Base-by-base conservation (phyloP, 305 asterid species). In the Andrographis paniculata region DNA sequence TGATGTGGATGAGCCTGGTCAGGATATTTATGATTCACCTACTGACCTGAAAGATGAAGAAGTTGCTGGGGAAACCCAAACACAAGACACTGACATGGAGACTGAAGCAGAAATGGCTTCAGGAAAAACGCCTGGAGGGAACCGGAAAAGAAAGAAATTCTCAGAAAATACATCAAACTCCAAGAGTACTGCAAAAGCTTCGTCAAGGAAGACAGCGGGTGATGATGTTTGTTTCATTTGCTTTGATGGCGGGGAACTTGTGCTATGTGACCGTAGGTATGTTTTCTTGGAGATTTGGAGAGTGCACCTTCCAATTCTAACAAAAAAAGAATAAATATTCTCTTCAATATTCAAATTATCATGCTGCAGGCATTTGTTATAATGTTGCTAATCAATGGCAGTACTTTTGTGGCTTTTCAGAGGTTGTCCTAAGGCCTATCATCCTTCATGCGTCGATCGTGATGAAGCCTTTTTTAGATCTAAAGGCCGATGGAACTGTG, bases 211-310 rank as follows among this genome's bases (percentile, higher is more conserved):
- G 76, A 49, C 64, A 1, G 71, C 63, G 20, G 95, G 73, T 31
- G 97, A 92, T 55, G 97, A 92, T 61, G 97, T 92, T 53, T 92
- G 99, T 65, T 87, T 92, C 77, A 84, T 92, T 66, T 92, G 99
- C 84, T 92, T 92, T 60, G 97, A 92, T 69, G 99, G 99, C 44
- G 99, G 99, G 46, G 80, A 79, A 42, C 95, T 92, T n/a, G 88
- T 87, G 53, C 68, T 92, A 30, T 87, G 99, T 71, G 95, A 84
- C 62, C 86, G 93, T 14, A 76, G 97, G 99, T 92, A 67, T 62
- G 71, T 24, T 63, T 50, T 64, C 33, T 56, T n/a, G n/a, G 58
- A 38, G 6, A 1, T 40, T 40, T 40, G 39, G 13, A 12, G 39
- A 2, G 2, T n/a, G n/a, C n/a, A n/a, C n/a, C n/a, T n/a, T n/a